These are phyloP conservation scores for Rosa chinensis DNA, from an alignment of 306 rosid species.

Conservation along the genomic window DNA sequence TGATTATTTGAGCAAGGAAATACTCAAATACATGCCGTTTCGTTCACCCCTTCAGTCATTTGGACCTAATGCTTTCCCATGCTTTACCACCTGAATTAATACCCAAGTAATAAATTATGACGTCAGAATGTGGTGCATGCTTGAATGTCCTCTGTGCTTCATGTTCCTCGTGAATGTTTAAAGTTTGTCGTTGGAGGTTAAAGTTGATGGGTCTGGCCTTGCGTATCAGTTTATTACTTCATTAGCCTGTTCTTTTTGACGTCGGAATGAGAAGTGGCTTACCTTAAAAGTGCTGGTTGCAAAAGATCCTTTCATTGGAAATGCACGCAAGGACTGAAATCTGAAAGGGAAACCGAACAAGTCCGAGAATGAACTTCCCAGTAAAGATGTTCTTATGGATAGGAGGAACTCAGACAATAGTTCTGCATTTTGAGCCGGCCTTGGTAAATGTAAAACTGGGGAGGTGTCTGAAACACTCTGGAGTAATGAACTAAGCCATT, in stretches of 20 bases:
- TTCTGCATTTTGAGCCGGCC: too few species aligned
- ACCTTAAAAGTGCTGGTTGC: background rate
- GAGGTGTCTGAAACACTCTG: background rate
- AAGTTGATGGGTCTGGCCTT: background rate
- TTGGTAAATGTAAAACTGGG: too few species aligned
- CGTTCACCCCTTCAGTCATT: background rate
- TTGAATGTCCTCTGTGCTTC: background rate
- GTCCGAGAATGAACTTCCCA: background rate
- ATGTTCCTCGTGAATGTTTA: background rate
- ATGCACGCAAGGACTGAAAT: too few species aligned
- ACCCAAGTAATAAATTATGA: background rate
- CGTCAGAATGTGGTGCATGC: background rate
- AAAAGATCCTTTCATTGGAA: background rate
- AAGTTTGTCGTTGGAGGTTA: too few species aligned
- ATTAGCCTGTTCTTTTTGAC: too few species aligned
- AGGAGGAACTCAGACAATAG: background rate
- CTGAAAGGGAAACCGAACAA: background rate
- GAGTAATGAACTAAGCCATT: background rate
- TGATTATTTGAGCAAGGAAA: constrained; percentile 24
- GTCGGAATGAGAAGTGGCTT: too few species aligned
- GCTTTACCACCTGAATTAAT: background rate
- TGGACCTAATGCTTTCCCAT: background rate
- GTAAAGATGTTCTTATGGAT: background rate
- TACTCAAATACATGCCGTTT: background rate
- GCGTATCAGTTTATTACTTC: background rate